Base-by-base conservation (phyloP, 768 basidiomycete species). In the Leccinum sublutescens region DNA sequence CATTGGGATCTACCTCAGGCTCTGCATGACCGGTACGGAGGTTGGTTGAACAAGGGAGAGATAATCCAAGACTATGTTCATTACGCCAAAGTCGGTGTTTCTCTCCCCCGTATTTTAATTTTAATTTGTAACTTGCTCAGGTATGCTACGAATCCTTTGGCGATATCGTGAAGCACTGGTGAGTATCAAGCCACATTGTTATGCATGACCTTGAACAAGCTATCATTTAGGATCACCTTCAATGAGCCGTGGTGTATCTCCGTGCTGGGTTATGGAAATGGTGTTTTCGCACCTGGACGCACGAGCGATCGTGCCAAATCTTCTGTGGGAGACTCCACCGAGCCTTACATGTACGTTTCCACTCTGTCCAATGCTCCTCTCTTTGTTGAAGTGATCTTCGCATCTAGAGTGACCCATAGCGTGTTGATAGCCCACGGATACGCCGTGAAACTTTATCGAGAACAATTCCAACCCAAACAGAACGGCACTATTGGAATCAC, bases 161-260 rank as follows among this genome's bases (percentile, higher is more conserved):
- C 19, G 86, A 89, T 70, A 82, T 88, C 61, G 89, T 92, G 64
- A 87, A 89, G 73, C 77, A 88, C 71, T 93, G 89, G 89, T 85
- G 65, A 52, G 71, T 51, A 25, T 17, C 45, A 17, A 1, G 23
- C 11, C n/a, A 23, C 29, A 10, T 19, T 12, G 21, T 14, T 19
- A 19, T 15, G 49, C 34, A 50, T 25, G 55, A 66, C 66, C 51
- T 59, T 62, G 55, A 49, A 64, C 67, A 48, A 64, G 56, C 55
- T 60, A 63, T 36, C 40, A 40, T 40, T 33, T 54, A 87, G 87
- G 87, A 71, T 92, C 53, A 91, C 89, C 3, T 77, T 89, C 72
- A 93, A 93, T 71, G 90, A 93, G 74, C 89, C 89, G 1, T 89
- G 85, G 87, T 86, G 85, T 69, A 79, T 86, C 50, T 81, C 87